These are phyloP conservation scores for Beauveria medogensis DNA, from an alignment of 2,329 filamentous ascomycete genomes.

Conservation along the genomic window DNA sequence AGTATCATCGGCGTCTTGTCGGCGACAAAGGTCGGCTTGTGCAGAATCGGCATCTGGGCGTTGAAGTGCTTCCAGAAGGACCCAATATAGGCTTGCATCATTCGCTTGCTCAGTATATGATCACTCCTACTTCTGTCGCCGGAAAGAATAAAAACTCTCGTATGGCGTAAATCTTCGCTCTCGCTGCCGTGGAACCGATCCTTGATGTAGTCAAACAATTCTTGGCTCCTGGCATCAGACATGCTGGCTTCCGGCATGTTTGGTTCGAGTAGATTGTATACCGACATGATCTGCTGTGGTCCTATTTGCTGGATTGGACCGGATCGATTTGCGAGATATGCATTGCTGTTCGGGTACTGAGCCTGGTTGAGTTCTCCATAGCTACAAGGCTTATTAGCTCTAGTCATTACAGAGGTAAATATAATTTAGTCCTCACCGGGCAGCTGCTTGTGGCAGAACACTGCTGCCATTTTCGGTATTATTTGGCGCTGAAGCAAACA, in stretches of 20 bases:
- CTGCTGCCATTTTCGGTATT: neutral
- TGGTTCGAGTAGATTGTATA: constrained; percentile 76
- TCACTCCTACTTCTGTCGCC: constrained; percentile 62
- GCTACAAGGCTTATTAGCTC: constrained; percentile 28
- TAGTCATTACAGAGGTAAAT: neutral
- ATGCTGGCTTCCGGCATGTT: constrained; percentile 71
- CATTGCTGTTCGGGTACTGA: constrained; percentile 17
- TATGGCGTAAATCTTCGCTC: constrained; percentile 62
- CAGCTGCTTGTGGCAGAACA: constrained; percentile 32
- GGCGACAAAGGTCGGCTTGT: constrained; percentile 87
- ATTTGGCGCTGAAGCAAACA: constrained; percentile 61
- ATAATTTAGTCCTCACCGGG: constrained; percentile 35
- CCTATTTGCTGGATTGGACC: constrained; percentile 35
- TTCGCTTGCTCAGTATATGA: constrained; percentile 71
- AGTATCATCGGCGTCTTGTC: constrained; percentile 80
- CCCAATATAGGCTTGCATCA: constrained; percentile 92
- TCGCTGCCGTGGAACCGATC: constrained; percentile 75
- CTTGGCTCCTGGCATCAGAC: constrained; percentile 79
- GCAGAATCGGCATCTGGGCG: constrained; percentile 86
- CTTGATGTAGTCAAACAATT: constrained; percentile 74
- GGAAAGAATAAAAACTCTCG: constrained; percentile 69
- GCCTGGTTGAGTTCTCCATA: constrained; percentile 43
- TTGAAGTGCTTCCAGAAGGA: constrained; percentile 96
- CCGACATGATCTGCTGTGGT: constrained; percentile 77
- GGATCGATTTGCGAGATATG: neutral